Evolutionary conservation across 441 rosid genomes (phyloP).

Genomic region (Aquilaria agallochum): DNA sequence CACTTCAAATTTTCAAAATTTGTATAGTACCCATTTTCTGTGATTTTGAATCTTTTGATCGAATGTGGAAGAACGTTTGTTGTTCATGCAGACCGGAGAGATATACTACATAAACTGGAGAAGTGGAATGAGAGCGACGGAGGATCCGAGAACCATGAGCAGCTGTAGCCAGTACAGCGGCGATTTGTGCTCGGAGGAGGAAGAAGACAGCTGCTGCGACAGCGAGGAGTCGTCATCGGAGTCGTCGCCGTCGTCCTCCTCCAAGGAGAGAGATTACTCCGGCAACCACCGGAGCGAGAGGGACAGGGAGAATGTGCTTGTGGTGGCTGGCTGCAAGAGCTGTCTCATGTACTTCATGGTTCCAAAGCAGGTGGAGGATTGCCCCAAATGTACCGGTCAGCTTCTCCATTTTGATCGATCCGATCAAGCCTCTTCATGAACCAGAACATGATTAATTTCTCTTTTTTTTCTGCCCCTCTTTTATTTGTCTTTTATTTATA

Average conservation of each 20-base stretch:
- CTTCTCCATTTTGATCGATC: conserved; percentile 83
- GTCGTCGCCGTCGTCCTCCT: conserved; percentile 33
- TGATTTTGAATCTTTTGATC: too few species aligned
- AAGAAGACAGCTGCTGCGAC: conserved; percentile 38
- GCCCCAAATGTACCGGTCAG: conserved; percentile 83
- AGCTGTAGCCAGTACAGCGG: conserved; percentile 12
- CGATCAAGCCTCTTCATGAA: conserved; percentile 44
- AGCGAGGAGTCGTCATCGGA: conserved; percentile 73
- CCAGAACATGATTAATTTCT: background rate
- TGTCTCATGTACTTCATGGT: conserved; percentile 96
- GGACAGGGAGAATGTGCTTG: conserved; percentile 48
- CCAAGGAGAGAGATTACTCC: conserved; percentile 22
- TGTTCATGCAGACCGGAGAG: conserved; percentile 69
- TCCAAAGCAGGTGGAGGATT: conserved; percentile 70
- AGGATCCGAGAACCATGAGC: conserved; percentile 51
- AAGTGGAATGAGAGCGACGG: conserved; percentile 60
- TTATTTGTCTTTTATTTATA: background rate
- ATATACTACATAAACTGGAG: conserved; percentile 80
- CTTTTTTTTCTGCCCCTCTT: background rate
- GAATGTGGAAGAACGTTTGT: too few species aligned
- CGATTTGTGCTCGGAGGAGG: conserved; percentile 46
- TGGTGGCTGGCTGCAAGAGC: conserved; percentile 92
- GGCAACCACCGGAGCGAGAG: conserved; percentile 17
- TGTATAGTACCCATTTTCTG: too few species aligned
- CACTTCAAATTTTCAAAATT: too few species aligned